Evolutionary conservation across 208 protist species (phyloP), one percentile per base, ranked within the genome.

Genomic region (Acanthamoeba healyi): DNA sequence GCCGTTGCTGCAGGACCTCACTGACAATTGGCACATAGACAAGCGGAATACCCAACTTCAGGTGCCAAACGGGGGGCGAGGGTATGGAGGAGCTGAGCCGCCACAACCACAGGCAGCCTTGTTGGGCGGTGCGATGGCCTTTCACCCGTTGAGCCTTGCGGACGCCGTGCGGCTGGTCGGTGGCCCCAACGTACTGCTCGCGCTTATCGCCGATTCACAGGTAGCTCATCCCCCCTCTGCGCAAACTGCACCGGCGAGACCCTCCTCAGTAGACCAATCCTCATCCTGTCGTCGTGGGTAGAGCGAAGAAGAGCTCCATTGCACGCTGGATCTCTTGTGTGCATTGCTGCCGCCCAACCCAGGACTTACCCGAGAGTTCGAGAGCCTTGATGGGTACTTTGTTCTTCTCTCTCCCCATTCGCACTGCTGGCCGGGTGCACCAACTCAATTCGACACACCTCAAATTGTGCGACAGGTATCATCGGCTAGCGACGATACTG

Each of bases 161-260:
- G 67, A 77, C 38, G 67, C 67, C 29, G 67, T 77, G 38, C 67
- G 67, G 6, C 67, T 77, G 29, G 67, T 77, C 2, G 67, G 67
- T 32, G 67, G 67, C 24, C 67, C 67, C 34, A 77, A 77, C 32
- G 67, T 44, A 14, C 67, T 77, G 29, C 38, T 77, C 29, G 67
- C 67, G 32, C 67, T 77, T 22, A 77, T 77, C 38, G 67, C 67
- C 38, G 67, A 77, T 22, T n/a, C 38, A 4, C 67, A 77, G 67
- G 67, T 77, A 32, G 1, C 65, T 44, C 36, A n/a, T 17, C 49
- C 14, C 6, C 44, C 44, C 49, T 54, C 49, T n/a, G n/a, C n/a
- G n/a, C n/a, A n/a, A n/a, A n/a, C 49, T 10, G 22, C 1, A 1
- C 49, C 3, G 17, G 49, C 49, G 12, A n/a, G 17, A 51, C 46